Evolutionary conservation across 2,329 filamentous ascomycete species (phyloP), one percentile per base, ranked within the genome.

Genomic region (Fusarium hainanense): DNA sequence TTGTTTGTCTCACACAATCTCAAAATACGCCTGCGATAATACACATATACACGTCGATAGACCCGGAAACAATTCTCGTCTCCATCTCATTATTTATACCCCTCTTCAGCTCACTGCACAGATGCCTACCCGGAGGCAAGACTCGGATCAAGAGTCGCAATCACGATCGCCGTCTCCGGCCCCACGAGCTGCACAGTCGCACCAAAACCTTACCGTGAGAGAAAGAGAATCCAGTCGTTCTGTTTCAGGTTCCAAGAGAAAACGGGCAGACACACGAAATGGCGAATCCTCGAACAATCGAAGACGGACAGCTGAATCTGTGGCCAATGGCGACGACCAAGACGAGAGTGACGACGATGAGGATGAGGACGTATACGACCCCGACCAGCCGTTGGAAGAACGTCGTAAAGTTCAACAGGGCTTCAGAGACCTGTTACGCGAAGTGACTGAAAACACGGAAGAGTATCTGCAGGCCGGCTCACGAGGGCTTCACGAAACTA

Each of bases 301-400:
- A 54, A 74, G 72, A 23, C 73, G 75, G 32, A 78, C 73, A 6
- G 50, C 47, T 27, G 75, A 75, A 32, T 69, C 75, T 23, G 46
- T 11, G 18, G 34, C 70, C 49, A 10, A 68, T 46, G 61, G 73
- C 47, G 66, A 69, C 49, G 48, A 71, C 18, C 66, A 72, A 25
- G 70, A 72, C 20, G 18, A 37, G 34, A 44, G 52, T 27, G 37
- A 62, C 12, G 64, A 58, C 3, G 34, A 43, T 34, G 37, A 62
- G 14, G 65, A 59, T 18, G 68, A 65, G 32, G 84, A 87, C 21
- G 82, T 84, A 7, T 97, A 94, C 79, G 92, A 98, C 75, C 94
- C 94, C 1, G 90, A 97, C 65, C 95, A 98, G 77, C 85, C 93
- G 59, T 84, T 91, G 14, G 88, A 91, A 44, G 88, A 94, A 79